These are phyloP conservation scores for Voacanga thouarsii DNA, from an alignment of 257 asterid genomes.

Conservation along the genomic window DNA sequence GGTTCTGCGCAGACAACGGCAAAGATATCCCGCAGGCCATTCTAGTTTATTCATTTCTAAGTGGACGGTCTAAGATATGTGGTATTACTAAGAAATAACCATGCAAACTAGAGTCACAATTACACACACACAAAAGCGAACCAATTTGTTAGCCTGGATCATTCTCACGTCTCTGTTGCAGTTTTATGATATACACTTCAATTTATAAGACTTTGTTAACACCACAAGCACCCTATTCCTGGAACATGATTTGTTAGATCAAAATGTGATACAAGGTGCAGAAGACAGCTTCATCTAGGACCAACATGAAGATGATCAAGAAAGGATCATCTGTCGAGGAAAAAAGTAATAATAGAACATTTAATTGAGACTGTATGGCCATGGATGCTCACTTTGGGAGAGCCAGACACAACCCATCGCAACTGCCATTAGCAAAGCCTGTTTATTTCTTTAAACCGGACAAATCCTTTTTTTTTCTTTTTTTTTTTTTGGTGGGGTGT, in stretches of 20 bases:
- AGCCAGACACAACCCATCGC: too few species aligned
- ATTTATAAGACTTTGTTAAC: not conserved
- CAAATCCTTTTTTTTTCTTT: too few species aligned
- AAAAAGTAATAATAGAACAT: not conserved
- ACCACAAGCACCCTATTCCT: not conserved
- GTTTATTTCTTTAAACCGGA: too few species aligned
- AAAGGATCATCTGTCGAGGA: not conserved
- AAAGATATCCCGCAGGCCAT: not conserved
- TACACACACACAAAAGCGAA: too few species aligned
- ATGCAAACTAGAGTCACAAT: not conserved
- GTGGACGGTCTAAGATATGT: not conserved
- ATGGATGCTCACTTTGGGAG: not conserved
- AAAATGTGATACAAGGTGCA: too few species aligned
- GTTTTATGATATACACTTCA: not conserved
- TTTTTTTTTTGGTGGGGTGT: too few species aligned
- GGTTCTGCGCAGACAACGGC: not conserved
- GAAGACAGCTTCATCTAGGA: not conserved
- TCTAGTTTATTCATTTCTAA: not conserved
- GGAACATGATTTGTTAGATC: not conserved
- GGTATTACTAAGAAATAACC: not conserved
- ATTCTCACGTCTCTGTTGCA: not conserved
- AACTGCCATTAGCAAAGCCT: too few species aligned
- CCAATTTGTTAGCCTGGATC: not conserved
- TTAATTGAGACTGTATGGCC: not conserved
- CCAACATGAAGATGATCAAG: not conserved